These are phyloP conservation scores for Arxiozyma telluris DNA, from an alignment of 1,139 yeast genomes.

Conservation along the genomic window DNA sequence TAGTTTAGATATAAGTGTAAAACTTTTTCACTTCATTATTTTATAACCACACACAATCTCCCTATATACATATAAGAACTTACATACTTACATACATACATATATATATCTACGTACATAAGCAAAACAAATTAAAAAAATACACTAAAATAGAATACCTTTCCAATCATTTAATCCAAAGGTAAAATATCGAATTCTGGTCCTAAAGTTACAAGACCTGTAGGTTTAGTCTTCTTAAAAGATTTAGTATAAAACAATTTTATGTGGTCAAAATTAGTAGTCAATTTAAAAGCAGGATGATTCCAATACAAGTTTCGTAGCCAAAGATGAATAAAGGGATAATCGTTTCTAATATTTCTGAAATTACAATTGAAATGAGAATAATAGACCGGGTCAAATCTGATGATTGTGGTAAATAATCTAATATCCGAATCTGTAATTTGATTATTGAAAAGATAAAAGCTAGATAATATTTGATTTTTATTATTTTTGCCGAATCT, in stretches of 20 bases:
- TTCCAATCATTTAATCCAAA: neutral
- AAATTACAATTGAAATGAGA: constrained; percentile 88
- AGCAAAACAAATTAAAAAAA: neutral
- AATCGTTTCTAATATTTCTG: constrained; percentile 65
- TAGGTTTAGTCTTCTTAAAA: constrained; percentile 2
- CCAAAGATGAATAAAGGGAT: constrained; percentile 71
- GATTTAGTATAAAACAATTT: constrained; percentile 81
- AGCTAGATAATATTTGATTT: constrained; percentile 17
- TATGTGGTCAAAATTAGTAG: constrained; percentile 80
- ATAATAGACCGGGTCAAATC: constrained; percentile 81
- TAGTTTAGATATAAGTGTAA: too few relatives aligned
- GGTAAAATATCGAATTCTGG: constrained; percentile 9
- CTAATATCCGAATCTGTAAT: constrained; percentile 84
- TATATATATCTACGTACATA: neutral
- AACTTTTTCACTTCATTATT: too few relatives aligned
- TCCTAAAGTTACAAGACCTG: constrained; percentile 9
- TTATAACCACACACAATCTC: too few relatives aligned
- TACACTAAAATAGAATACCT: neutral
- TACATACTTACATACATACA: too few relatives aligned
- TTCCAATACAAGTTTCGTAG: constrained; percentile 76
- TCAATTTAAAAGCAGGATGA: constrained; percentile 57
- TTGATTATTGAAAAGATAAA: constrained; percentile 42
- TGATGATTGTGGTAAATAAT: constrained; percentile 64
- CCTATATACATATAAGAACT: too few relatives aligned
- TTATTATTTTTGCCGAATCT: constrained; percentile 1